Base-by-base conservation (phyloP, 495 filamentous ascomycete species). In the Tuber melanosporum region DNA sequence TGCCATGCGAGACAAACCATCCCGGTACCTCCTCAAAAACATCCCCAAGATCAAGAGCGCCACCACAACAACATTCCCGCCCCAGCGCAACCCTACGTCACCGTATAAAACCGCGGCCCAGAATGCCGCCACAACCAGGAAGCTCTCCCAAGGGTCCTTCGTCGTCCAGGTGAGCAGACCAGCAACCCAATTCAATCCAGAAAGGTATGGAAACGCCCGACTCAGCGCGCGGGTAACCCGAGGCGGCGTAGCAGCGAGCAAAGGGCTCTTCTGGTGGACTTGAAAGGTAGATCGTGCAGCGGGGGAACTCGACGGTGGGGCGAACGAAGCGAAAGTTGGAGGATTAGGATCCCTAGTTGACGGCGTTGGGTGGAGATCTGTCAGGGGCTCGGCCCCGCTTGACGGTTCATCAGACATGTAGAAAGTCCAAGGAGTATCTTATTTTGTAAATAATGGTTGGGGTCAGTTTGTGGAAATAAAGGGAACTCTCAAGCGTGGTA, bases 111-210 rank as follows among this genome's bases (percentile, higher is more conserved):
- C 91, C 12, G 91, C 84, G 0, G 89, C 91, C 95, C 95, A 99
- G 82, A 97, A 99, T 7, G 83, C 86, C 3, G 90, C 89, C 19
- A 99, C 87, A 44, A 98, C 83, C 71, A 99, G 86, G 85, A 99
- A 99, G 86, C 93, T 96, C 86, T 98, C 93, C 94, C 94, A 98
- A 3, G 94, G 91, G 80, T 99, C 95, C 44, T 88, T 91, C 15
- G 91, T 94, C 26, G 93, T 95, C 95, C 95, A 99, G 85, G 92
- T 96, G 62, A 98, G 79, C 72, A 99, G 86, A 0, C 94, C 95
- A 22, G 89, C 90, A 17, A 95, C 79, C 79, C 90, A 92, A 81
- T 97, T 98, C 62, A 97, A 86, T 32, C 93, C 93, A 44, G 95
- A 85, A 22, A 99, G 86, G 83, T 97, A 98, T 1, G 95, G 94